These are phyloP conservation scores for Albugo laibachii DNA, from an alignment of 352 stramenopile species.

Conservation along the genomic window DNA sequence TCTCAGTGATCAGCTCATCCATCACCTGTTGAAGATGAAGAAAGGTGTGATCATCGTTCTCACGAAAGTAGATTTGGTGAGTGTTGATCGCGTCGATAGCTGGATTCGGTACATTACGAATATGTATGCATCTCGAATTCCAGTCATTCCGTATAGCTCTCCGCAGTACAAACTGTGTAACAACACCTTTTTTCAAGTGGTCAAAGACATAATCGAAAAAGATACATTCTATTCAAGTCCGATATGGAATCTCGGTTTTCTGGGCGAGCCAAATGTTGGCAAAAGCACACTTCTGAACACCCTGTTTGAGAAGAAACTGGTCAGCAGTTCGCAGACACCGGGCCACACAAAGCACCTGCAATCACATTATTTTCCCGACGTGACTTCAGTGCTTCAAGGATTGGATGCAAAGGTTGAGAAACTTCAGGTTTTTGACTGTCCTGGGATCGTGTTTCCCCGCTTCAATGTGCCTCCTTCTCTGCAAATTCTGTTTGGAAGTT, in stretches of 20 bases:
- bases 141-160: too few species aligned
- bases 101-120: conserved; percentile 45
- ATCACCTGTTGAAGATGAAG: conserved; percentile 45
- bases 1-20: conserved; percentile 60
- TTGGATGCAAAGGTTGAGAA: conserved; percentile 56
- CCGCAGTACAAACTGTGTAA: too few species aligned
- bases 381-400: too few species aligned
- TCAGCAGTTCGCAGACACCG: conserved; percentile 71
- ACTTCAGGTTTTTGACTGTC: conserved; percentile 76
- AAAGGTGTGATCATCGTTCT: conserved; percentile 69
- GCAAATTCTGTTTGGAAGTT: conserved; percentile 64
- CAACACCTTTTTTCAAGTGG: too few species aligned
- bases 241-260: conserved; percentile 49
- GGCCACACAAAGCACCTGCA: conserved; percentile 77
- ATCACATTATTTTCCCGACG: conserved; percentile 5
- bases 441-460: conserved; percentile 72
- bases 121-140: background rate
- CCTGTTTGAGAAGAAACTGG: conserved; percentile 69
- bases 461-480: conserved; percentile 60
- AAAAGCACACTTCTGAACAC: conserved; percentile 78
- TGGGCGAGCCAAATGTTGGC: conserved; percentile 77
- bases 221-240: background rate
- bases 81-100: conserved; percentile 25
- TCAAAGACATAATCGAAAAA: too few species aligned
- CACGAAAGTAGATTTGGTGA: conserved; percentile 74